Conservation (phyloP, 805 yeast species). For the Yamadazyma paraphyllophila region DNA sequence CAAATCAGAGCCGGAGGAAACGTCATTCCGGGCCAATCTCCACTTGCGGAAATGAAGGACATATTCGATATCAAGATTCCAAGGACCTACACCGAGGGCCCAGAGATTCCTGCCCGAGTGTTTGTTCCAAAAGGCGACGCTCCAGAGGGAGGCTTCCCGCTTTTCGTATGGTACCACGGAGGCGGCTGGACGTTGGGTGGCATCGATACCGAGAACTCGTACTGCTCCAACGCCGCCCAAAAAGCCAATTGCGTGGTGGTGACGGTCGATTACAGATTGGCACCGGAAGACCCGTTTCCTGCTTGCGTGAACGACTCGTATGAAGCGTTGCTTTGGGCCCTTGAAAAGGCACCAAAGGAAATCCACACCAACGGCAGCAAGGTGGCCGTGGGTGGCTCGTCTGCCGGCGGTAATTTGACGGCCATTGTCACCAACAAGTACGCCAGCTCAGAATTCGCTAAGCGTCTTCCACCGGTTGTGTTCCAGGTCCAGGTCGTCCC, state of each 20-base stretch:
- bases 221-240: constrained; percentile 40
- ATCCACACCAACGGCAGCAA: constrained; percentile 28
- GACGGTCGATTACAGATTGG: constrained; percentile 49
- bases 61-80: constrained; percentile 31
- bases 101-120: constrained; percentile 30
- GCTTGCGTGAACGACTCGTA: constrained; percentile 47
- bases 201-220: constrained; percentile 40
- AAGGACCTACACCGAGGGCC: constrained; percentile 22
- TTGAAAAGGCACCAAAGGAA: constrained; percentile 17
- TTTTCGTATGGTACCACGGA: constrained; percentile 41
- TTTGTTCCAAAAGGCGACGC: constrained; percentile 33
- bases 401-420: constrained; percentile 45
- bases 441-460: constrained; percentile 22
- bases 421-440: constrained; percentile 36
- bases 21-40: constrained; percentile 43
- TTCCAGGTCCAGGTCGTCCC: constrained; percentile 46
- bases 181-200: constrained; percentile 47
- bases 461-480: constrained; percentile 29
- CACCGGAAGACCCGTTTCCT: constrained; percentile 51
- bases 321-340: constrained; percentile 31
- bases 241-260: constrained; percentile 38
- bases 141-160: constrained; percentile 38
- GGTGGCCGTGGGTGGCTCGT: constrained; percentile 44
- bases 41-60: constrained; percentile 24
- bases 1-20: constrained; percentile 31